phyloP scores from a whole-genome alignment of 768 basidiomycete species.

The Tephrocybe sp. region DNA sequence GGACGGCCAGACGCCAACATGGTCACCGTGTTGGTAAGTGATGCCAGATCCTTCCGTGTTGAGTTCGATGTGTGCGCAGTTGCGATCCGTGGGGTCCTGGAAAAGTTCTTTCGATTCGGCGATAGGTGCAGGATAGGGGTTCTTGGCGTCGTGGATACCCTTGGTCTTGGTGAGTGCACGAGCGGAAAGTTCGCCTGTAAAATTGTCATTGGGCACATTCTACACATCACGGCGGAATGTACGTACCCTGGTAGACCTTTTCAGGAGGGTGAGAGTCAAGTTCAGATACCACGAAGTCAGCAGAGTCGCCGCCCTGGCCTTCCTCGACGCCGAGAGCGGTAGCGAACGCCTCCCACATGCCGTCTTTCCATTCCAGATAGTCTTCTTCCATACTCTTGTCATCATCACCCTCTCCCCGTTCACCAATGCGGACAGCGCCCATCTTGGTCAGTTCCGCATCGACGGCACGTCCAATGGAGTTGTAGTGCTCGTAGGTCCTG shows the following conservation, averaged over 20 bases:
- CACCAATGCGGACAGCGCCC: constrained; percentile 84
- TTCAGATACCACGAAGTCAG: constrained; percentile 93
- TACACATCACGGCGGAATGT: background rate
- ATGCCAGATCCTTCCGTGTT: constrained; percentile 93
- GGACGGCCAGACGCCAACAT: constrained; percentile 95
- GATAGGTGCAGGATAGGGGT: constrained; percentile 91
- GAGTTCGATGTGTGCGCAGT: constrained; percentile 94
- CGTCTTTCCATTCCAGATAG: constrained; percentile 98
- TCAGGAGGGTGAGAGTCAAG: constrained; percentile 71
- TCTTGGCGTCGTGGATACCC: constrained; percentile 97
- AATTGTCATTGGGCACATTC: constrained; percentile 9
- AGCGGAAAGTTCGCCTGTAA: constrained; percentile 87
- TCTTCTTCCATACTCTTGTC: constrained; percentile 99
- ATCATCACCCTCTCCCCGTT: constrained; percentile 95
- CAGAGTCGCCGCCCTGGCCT: constrained; percentile 91
- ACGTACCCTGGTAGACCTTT: constrained; percentile 90
- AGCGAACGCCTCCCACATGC: constrained; percentile 94
- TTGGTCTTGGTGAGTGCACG: constrained; percentile 91
- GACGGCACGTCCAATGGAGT: constrained; percentile 79
- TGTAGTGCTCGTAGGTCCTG: constrained; percentile 96
- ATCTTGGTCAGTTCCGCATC: constrained; percentile 74
- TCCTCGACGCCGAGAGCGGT: constrained; percentile 86
- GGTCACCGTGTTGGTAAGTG: constrained; percentile 98
- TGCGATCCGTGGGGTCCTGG: constrained; percentile 66
- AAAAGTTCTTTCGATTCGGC: constrained; percentile 81